Base-by-base conservation (phyloP, 345 rosid species). In the Erodium maritimum region DNA sequence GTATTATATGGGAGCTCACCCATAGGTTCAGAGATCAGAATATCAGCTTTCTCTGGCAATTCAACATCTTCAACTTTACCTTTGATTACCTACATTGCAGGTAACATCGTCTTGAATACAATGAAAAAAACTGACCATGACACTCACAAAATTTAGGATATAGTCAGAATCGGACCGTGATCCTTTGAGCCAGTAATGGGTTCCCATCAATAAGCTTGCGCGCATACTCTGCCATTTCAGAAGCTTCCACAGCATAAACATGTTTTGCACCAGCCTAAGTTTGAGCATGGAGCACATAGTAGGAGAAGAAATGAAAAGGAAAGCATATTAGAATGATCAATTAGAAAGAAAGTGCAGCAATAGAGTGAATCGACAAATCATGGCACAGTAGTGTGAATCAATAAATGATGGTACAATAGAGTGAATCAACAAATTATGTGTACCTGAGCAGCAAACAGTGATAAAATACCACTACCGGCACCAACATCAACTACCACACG, bases 381-480 rank as follows among this genome's bases (percentile, higher is more conserved):
- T n/a, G n/a, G n/a, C n/a, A n/a, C n/a, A n/a, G n/a, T n/a, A n/a
- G n/a, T n/a, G n/a, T n/a, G n/a, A n/a, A n/a, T n/a, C n/a, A n/a
- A n/a, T n/a, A n/a, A n/a, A n/a, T n/a, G 6, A 33, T 17, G 21
- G 19, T 4, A 24, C 18, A 23, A 1, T 1, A 19, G 9, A 4
- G 20, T 21, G 20, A 34, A 52, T 52, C 25, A 51, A 23, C 63
- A 29, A 29, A 11, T 29, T 6, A 29, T 29, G 37, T 29, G 48
- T 76, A 87, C 99, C 95, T 93, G 99, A 50, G 99, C 99, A 65
- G 99, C 99, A 80, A 93, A 93, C 71, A 93, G 69, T 21, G 99
- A 93, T 67, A 93, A 78, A 68, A 93, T 93, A 54, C 99, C 99
- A 70, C 99, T 93, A 45, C 99, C 99, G 77, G 99, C 96, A 75